Base-by-base conservation (phyloP, 192 early-diverging fungal species). In the Umbelopsis isabellina region DNA sequence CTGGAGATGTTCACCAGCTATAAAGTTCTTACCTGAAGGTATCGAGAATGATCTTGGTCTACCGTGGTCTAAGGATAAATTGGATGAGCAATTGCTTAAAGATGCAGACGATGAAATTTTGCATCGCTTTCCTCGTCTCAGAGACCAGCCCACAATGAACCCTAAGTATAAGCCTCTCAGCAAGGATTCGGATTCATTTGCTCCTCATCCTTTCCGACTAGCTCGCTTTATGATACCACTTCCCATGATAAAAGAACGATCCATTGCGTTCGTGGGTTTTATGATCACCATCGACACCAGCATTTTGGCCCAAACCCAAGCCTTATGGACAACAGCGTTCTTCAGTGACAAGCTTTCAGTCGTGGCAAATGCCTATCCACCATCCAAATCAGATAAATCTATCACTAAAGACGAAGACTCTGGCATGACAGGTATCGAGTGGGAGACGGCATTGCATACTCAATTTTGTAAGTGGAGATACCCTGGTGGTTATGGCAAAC, bases 401-500 rank as follows among this genome's bases (percentile, higher is more conserved):
- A n/a, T n/a, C n/a, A 13, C 64, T 21, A 18, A 30, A 11, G 64
- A 65, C 18, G 64, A 65, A 35, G 1, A 5, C 15, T 51, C 50
- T 15, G 20, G 10, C 0, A 33, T 65, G 0, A 33, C 64, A 13
- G 18, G 44, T 21, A 12, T 65, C 12, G 33, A 65, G 20, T 65
- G 64, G 64, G 64, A 65, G 64, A 65, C 64, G 4, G 64, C 64
- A 21, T 7, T 65, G 13, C 64, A 65, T 33, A 37, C 64, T 23
- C 25, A 65, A 37, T 65, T 65, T 44, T 23, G 64, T 33, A 65
- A 65, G 33, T 65, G 64, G 64, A 65, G 64, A 65, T 65, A 65
- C 16, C 64, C 64, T 18, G 64, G 64, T 65, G 64, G 64, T 11
- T 65, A 33, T 44, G 64, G 64, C 20, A 44, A 33, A 46, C 64